Base-by-base conservation (phyloP, 2,329 filamentous ascomycete species). In the Penicillium sp. region DNA sequence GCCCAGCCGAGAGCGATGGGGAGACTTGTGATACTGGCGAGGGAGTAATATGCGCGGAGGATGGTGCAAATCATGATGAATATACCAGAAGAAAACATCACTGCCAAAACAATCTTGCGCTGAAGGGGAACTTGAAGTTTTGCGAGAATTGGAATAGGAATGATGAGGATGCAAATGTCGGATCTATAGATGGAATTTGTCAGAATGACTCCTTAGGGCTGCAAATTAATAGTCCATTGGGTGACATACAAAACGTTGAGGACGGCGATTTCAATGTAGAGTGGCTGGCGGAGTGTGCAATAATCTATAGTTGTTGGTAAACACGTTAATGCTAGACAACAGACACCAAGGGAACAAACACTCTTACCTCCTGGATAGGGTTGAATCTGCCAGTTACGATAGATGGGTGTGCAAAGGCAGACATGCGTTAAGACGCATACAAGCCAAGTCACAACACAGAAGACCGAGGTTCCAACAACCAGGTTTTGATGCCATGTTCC, bases 311-410 rank as follows among this genome's bases (percentile, higher is more conserved):
- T 3, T 43, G 15, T 9, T 37, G 4, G 27, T 50, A 9, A 54
- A 40, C 4, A 7, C 39, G 21, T 30, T 15, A 15, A 30, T 45
- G 13, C 6, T 23, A 15, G 13, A 21, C 29, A 18, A 24, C 21
- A 29, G n/a, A 17, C 18, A 15, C 21, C 17, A 12, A 33, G 15
- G 15, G 30, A 3, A 33, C 17, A 34, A 30, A 15, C 20, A 37
- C 8, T 32, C 47, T 55, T 52, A 61, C 62, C 61, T 52, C 63
- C 63, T 12, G 61, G 34, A 29, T 68, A 64, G 12, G 67, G 67
- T 46, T 68, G 64, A 32, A 70, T 62, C 45, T 70, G 68, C 68
- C 68, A 70, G 30, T 62, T 64, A 20, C 52, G 58, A 36, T 52
- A 45, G n/a, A 64, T 41, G 10, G 68, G 68, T 4, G 53, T 61